A percentile compares a stretch with the other conserved stretches of the same genome.
Conservation (phyloP, 148 eudicot genomes). For the Beta vulgaris region DNA sequence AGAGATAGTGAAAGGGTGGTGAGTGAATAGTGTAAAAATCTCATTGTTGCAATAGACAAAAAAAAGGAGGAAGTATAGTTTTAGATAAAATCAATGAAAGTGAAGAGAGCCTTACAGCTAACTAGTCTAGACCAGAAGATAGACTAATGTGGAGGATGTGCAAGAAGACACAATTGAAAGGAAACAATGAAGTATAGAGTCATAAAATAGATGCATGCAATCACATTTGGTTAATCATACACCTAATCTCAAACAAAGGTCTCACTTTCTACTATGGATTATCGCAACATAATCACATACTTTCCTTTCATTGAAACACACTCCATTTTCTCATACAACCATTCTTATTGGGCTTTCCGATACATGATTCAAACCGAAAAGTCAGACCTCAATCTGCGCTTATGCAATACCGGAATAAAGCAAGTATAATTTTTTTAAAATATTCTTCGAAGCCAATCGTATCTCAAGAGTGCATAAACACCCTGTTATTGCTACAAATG, state of each 20-base stretch:
- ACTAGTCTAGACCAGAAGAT: background rate
- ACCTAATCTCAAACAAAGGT: background rate
- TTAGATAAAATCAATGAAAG: too few species aligned
- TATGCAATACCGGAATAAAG: background rate
- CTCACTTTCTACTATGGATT: too few species aligned
- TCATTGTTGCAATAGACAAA: too few species aligned
- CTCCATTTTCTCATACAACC: background rate
- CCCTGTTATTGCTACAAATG: constrained; percentile 1
- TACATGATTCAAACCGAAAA: background rate
- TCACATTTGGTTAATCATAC: background rate
- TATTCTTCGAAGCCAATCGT: background rate
- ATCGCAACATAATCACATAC: too few species aligned
- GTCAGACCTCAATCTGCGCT: background rate
- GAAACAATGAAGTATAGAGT: background rate
- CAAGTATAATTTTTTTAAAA: background rate
- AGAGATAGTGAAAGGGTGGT: too few species aligned
- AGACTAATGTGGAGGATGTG: background rate
- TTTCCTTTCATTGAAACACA: background rate
- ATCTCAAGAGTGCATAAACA: background rate
- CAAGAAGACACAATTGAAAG: background rate
- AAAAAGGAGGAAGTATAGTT: too few species aligned
- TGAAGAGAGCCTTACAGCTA: background rate
- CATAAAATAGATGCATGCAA: background rate
- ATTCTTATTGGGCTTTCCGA: background rate
- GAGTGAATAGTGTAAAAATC: too few species aligned